Percentiles rank a stretch among this genome's conserved stretches.
Conservation (phyloP, 108 stramenopile species). For the Mediolabrus comicus region DNA sequence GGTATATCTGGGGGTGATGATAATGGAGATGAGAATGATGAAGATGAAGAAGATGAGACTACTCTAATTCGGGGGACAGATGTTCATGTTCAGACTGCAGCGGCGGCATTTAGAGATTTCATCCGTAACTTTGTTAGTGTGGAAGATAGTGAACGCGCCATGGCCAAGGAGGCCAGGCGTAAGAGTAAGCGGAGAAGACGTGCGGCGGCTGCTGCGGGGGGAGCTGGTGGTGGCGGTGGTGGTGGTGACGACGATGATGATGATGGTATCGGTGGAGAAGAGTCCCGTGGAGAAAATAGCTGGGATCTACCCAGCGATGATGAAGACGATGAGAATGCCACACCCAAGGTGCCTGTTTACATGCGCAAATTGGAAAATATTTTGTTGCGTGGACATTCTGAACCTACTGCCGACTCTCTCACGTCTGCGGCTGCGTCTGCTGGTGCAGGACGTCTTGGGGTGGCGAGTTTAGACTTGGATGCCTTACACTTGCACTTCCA, state of each 20-base stretch:
- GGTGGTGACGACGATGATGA: constrained; percentile 14
- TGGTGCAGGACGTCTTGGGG: constrained; percentile 33
- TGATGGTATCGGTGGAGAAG: constrained; percentile 23
- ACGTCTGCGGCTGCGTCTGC: constrained; percentile 20
- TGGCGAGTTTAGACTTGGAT: constrained; percentile 86
- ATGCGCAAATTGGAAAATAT: constrained; percentile 2
- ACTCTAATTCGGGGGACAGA: constrained; percentile 77
- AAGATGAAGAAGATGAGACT: constrained; percentile 15
- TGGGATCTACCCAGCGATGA: constrained; percentile 23
- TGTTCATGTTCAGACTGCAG: constrained; percentile 74
- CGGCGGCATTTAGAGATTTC: constrained; percentile 77
- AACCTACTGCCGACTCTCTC: constrained; percentile 27
- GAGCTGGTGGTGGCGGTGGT: constrained; percentile 3
- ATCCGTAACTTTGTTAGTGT: constrained; percentile 65
- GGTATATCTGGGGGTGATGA: constrained; percentile 3
- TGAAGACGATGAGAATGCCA: constrained; percentile 35
- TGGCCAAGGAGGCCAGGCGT: constrained; percentile 10
- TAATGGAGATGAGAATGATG: not conserved
- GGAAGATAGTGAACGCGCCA: constrained; percentile 37
- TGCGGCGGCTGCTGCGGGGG: constrained; percentile 15
- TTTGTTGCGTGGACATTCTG: not conserved
- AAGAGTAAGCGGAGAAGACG: constrained; percentile 13
- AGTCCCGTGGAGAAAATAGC: constrained; percentile 11
- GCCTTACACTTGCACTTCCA: constrained; percentile 90
- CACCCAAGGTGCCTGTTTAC: constrained; percentile 27